Percentiles rank a stretch among this genome's conserved stretches.
Conservation (phyloP, 2,329 filamentous ascomycete species). For the Aureobasidium sp. region DNA sequence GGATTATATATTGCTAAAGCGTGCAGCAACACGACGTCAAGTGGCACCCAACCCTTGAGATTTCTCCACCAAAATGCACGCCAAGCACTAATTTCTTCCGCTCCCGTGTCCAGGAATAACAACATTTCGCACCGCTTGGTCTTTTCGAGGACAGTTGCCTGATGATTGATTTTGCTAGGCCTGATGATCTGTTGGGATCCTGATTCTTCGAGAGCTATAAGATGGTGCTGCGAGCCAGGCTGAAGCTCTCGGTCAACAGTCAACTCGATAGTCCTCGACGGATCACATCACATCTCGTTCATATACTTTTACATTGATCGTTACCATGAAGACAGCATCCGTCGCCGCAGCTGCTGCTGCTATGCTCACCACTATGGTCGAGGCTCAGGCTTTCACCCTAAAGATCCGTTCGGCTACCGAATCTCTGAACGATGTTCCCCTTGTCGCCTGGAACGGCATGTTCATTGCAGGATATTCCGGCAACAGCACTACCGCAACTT, state of each 20-base stretch:
- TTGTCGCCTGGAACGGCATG: background rate
- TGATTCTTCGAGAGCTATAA: background rate
- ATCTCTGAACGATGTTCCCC: background rate
- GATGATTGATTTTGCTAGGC: background rate
- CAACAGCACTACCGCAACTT: background rate
- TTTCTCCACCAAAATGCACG: conserved; percentile 3
- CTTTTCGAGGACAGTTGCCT: background rate
- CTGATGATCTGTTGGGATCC: background rate
- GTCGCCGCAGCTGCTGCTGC: background rate
- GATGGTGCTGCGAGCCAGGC: background rate
- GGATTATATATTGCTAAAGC: background rate
- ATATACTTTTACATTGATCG: background rate
- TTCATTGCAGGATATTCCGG: background rate
- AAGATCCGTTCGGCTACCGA: background rate
- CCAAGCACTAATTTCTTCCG: background rate
- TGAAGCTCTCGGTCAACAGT: background rate
- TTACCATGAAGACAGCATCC: background rate
- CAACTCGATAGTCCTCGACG: background rate
- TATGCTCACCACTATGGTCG: background rate
- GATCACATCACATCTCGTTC: background rate
- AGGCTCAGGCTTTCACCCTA: background rate
- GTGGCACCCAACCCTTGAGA: background rate
- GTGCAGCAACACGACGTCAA: background rate
- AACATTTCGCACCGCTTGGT: background rate
- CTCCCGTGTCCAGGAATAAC: background rate